Evolutionary conservation across 192 early-diverging fungal species (phyloP).

Genomic region (Gonapodya sp.): DNA sequence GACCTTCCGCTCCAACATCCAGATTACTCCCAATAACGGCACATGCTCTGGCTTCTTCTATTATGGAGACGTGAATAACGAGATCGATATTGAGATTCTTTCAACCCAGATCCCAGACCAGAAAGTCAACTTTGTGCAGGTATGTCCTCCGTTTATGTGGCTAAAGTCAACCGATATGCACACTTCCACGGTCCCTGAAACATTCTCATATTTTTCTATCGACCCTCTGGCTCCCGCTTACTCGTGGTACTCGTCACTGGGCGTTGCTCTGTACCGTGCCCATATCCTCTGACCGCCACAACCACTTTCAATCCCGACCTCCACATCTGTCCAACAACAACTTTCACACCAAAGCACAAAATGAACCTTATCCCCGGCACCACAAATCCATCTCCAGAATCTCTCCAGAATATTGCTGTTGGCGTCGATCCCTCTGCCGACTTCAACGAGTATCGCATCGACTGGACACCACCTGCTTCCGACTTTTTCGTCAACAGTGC

Average conservation of each 20-base stretch:
- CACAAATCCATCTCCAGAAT: neutral
- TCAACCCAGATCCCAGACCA: neutral
- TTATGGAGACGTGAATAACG: neutral
- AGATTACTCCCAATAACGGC: neutral
- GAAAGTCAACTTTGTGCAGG: conserved; percentile 4
- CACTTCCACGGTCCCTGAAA: neutral
- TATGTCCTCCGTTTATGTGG: neutral
- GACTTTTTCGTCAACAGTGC: neutral
- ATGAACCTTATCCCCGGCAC: neutral
- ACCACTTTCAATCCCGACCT: too few species aligned
- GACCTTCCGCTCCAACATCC: neutral
- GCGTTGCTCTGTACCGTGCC: too few species aligned
- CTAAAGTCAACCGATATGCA: neutral
- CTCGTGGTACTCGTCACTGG: too few species aligned
- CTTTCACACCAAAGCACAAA: too few species aligned
- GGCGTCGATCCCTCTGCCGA: neutral
- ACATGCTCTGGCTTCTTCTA: neutral
- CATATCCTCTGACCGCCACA: neutral
- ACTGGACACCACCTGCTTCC: neutral
- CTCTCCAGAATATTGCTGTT: neutral
- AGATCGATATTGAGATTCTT: neutral
- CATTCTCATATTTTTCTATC: too few species aligned
- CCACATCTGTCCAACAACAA: too few species aligned
- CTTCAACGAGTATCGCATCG: neutral
- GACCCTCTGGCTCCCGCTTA: too few species aligned